These are phyloP conservation scores for Lentinula detonsa DNA, from an alignment of 768 basidiomycete species.

Conservation along the genomic window DNA sequence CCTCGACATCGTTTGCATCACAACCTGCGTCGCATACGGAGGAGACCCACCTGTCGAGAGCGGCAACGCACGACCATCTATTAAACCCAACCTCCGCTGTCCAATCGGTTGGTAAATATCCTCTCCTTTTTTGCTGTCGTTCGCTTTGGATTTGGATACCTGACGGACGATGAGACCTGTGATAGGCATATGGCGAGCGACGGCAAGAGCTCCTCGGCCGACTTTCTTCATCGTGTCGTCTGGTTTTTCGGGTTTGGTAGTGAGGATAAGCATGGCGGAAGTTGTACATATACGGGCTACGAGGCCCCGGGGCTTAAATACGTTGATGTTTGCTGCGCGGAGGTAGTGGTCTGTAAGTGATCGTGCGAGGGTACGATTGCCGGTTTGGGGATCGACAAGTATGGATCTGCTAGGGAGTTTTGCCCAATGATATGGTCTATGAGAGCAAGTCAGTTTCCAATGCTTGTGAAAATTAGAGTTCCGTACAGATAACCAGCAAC, in stretches of 20 bases:
- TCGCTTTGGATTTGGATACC: background rate
- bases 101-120: background rate
- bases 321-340: constrained; percentile 14
- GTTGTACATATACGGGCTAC: constrained; percentile 17
- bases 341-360: constrained; percentile 19
- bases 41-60: background rate
- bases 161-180: background rate
- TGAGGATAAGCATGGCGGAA: constrained; percentile 15
- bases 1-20: background rate
- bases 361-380: constrained; percentile 15
- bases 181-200: background rate
- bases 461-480: background rate
- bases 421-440: constrained; percentile 19
- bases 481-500: constrained; percentile 17
- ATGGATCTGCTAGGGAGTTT: constrained; percentile 12
- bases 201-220: background rate
- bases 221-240: background rate
- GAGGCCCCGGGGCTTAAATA: constrained; percentile 18
- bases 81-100: background rate
- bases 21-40: background rate
- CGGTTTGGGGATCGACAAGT: constrained; percentile 9
- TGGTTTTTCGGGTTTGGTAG: constrained; percentile 1
- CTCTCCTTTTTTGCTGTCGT: background rate
- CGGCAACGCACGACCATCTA: background rate
- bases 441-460: background rate